Percentiles rank a stretch among this genome's conserved stretches.
Conservation (phyloP, 2,329 filamentous ascomycete genomes). For the Fusarium tjaetaba region DNA sequence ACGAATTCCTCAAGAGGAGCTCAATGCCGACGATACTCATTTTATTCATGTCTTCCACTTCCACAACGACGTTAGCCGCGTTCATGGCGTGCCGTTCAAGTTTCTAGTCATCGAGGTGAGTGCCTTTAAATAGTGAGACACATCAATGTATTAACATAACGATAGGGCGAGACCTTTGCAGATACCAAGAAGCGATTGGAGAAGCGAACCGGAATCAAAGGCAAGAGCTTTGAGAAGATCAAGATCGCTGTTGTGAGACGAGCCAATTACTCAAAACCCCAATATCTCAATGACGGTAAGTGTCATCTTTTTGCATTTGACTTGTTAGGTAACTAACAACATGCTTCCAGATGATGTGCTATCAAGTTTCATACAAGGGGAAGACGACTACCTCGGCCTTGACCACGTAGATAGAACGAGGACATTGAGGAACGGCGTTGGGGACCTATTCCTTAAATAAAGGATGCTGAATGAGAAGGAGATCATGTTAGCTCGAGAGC, state of each 20-base stretch:
- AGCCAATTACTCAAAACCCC: conserved; percentile 77
- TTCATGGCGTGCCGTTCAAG: conserved; percentile 90
- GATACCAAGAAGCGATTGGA: conserved; percentile 96
- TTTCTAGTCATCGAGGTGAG: conserved; percentile 84
- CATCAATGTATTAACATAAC: conserved; percentile 4
- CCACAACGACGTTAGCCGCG: conserved; percentile 85
- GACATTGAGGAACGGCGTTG: conserved; percentile 66
- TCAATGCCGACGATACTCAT: conserved; percentile 64
- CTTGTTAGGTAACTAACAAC: conserved; percentile 32
- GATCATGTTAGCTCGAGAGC: not conserved
- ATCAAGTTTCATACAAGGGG: conserved; percentile 60
- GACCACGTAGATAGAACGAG: conserved; percentile 73
- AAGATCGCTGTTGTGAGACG: conserved; percentile 88
- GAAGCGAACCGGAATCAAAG: conserved; percentile 92
- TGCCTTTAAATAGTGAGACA: conserved; percentile 6
- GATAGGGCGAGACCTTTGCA: conserved; percentile 81
- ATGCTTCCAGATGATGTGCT: conserved; percentile 64
- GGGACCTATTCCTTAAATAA: conserved; percentile 69
- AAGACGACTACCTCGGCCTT: conserved; percentile 72
- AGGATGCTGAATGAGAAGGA: conserved; percentile 1
- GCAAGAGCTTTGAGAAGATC: conserved; percentile 98
- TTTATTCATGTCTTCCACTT: conserved; percentile 90
- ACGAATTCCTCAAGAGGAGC: conserved; percentile 77
- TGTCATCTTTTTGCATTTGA: not conserved
- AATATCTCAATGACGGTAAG: conserved; percentile 86